Percentiles rank a stretch among this genome's conserved stretches.
Evolutionary conservation across 768 basidiomycete genomes (phyloP).

Genomic region (Calocybe cyanea): DNA sequence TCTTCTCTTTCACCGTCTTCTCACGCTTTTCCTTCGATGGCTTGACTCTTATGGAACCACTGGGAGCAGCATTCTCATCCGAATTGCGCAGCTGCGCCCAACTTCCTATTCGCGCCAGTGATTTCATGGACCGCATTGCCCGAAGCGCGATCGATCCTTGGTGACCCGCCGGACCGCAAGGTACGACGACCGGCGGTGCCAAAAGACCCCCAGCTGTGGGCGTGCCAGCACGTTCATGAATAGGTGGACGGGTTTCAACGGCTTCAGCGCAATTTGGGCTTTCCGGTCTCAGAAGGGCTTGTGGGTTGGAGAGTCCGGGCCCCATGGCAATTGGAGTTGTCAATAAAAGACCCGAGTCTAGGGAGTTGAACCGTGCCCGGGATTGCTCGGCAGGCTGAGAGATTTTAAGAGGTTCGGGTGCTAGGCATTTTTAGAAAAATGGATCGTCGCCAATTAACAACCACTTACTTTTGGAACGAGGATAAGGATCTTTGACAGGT

Average conservation of each 20-base stretch:
- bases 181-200: slow-evolving; percentile 28
- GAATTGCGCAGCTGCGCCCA: slow-evolving; percentile 58
- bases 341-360: slow-evolving; percentile 40
- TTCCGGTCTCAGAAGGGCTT: background rate
- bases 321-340: slow-evolving; percentile 29
- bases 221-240: slow-evolving; percentile 28
- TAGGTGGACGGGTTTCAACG: background rate
- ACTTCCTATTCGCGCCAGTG: slow-evolving; percentile 66
- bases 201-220: slow-evolving; percentile 34
- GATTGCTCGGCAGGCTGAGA: slow-evolving; percentile 25
- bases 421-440: slow-evolving; percentile 21
- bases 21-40: slow-evolving; percentile 16
- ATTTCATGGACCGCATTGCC: slow-evolving; percentile 73
- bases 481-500: slow-evolving; percentile 25
- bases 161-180: slow-evolving; percentile 10
- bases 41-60: slow-evolving; percentile 2
- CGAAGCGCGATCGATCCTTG: slow-evolving; percentile 71
- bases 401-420: slow-evolving; percentile 41
- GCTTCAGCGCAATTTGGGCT: slow-evolving; percentile 9
- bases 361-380: slow-evolving; percentile 62
- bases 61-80: slow-evolving; percentile 21
- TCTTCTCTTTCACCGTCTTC: slow-evolving; percentile 16
- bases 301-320: slow-evolving; percentile 8
- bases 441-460: background rate
- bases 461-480: slow-evolving; percentile 38